phyloP scores from a whole-genome alignment of 139 green algal genomes.

The Astrephomene gubernaculifera region DNA sequence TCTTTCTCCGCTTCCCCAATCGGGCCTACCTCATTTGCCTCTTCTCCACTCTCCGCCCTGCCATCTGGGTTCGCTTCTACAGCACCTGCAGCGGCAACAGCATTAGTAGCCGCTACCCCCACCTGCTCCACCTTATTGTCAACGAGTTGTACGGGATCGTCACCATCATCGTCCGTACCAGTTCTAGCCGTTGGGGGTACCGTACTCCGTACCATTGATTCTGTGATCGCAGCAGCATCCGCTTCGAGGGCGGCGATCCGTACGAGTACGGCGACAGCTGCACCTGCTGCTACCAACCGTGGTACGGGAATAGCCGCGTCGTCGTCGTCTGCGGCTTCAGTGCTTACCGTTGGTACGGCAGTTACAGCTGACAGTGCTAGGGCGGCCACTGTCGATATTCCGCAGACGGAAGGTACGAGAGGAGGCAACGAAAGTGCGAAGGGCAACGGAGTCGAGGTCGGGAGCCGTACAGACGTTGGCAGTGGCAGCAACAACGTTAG shows the following conservation, averaged over 20 bases:
- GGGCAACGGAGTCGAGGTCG: too few species aligned
- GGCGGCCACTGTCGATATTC: too few species aligned
- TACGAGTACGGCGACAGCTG: too few species aligned
- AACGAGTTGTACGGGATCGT: neutral
- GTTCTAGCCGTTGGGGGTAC: neutral
- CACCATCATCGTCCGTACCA: neutral
- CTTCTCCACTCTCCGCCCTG: too few species aligned
- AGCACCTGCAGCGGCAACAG: neutral
- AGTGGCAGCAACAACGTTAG: neutral
- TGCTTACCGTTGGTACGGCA: too few species aligned
- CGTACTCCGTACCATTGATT: neutral
- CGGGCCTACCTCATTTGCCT: too few species aligned
- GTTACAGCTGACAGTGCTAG: too few species aligned
- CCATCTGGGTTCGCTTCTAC: too few species aligned
- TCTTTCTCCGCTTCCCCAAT: too few species aligned
- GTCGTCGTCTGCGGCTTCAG: neutral
- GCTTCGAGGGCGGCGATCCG: neutral
- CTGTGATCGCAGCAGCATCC: neutral
- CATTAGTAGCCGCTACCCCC: neutral
- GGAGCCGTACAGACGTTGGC: neutral
- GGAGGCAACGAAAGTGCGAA: too few species aligned
- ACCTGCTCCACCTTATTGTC: too few species aligned
- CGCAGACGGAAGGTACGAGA: too few species aligned
- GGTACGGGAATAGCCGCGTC: neutral
- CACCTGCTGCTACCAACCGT: neutral